A percentile compares a stretch with the other conserved stretches of the same genome.
These are phyloP conservation scores for Hemileccinum impolitum DNA, from an alignment of 768 basidiomycete species.

Conservation along the genomic window DNA sequence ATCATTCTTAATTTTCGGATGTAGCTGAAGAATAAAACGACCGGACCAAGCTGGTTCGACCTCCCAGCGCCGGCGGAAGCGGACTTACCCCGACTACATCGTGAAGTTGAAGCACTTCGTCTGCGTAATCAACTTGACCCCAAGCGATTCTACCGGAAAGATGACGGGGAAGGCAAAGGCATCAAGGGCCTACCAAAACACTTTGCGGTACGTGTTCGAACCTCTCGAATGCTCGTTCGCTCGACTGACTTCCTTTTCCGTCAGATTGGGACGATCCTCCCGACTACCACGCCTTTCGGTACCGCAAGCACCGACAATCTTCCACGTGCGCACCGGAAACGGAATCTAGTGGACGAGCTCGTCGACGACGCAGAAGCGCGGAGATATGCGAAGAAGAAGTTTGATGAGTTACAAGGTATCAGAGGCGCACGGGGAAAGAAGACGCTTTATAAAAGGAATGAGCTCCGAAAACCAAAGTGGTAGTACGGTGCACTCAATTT, in stretches of 20 bases:
- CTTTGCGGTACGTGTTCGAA: slow-evolving; percentile 67
- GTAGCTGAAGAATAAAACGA: slow-evolving; percentile 67
- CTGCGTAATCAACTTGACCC: slow-evolving; percentile 87
- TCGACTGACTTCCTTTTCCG: slow-evolving; percentile 6
- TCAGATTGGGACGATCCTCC: slow-evolving; percentile 78
- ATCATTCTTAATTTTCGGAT: neutral
- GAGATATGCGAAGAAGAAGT: slow-evolving; percentile 90
- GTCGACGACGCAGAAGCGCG: slow-evolving; percentile 85
- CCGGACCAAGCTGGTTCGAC: slow-evolving; percentile 85
- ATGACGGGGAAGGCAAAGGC: slow-evolving; percentile 81
- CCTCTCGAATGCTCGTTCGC: slow-evolving; percentile 2
- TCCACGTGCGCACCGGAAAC: slow-evolving; percentile 64
- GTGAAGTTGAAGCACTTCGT: slow-evolving; percentile 85
- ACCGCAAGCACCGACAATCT: slow-evolving; percentile 69
- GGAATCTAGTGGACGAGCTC: slow-evolving; percentile 84
- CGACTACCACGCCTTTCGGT: slow-evolving; percentile 70
- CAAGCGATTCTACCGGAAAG: slow-evolving; percentile 87
- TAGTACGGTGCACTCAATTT: slow-evolving; percentile 31
- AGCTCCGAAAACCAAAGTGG: slow-evolving; percentile 66
- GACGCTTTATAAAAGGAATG: slow-evolving; percentile 64
- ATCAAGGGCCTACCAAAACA: slow-evolving; percentile 84
- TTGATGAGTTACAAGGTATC: slow-evolving; percentile 68
- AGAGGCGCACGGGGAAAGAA: slow-evolving; percentile 68
- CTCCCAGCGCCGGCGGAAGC: slow-evolving; percentile 79
- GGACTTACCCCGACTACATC: slow-evolving; percentile 73